Evolutionary conservation across 2,329 filamentous ascomycete species (phyloP).

Genomic region (Zymoseptoria crescenta): DNA sequence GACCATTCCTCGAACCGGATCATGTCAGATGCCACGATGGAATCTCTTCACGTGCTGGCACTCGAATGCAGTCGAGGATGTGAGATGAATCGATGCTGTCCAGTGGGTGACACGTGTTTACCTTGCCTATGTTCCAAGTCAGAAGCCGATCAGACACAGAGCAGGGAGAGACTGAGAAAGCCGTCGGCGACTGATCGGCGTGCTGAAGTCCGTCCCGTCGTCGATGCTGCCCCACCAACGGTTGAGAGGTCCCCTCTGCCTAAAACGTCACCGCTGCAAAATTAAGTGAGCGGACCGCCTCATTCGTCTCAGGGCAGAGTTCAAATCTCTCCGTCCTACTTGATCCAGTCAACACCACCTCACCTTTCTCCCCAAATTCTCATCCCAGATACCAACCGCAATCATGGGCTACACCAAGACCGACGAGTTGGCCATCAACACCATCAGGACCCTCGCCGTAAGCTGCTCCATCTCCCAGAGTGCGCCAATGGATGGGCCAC

Average conservation of each 20-base stretch:
- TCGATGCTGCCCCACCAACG: too few relatives aligned
- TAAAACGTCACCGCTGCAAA: background rate
- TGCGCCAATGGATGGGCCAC: background rate
- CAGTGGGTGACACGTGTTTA: background rate
- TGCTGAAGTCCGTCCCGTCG: too few relatives aligned
- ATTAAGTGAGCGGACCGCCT: background rate
- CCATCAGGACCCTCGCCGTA: conserved; percentile 93
- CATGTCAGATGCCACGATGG: too few relatives aligned
- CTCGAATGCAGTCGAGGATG: background rate
- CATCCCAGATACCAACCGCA: conserved; percentile 5
- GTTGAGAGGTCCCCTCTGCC: too few relatives aligned
- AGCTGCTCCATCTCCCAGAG: conserved; percentile 31
- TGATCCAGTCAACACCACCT: background rate
- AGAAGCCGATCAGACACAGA: background rate
- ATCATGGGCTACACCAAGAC: conserved; percentile 82
- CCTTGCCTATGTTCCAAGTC: too few relatives aligned
- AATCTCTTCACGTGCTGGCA: too few relatives aligned
- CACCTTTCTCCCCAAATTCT: conserved; percentile 2
- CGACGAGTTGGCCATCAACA: conserved; percentile 93
- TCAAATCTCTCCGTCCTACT: background rate
- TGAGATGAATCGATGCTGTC: background rate
- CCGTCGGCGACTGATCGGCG: background rate
- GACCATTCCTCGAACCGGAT: background rate
- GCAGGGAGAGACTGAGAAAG: background rate
- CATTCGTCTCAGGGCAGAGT: background rate